Evolutionary conservation across 164 flowering plant genomes (phyloP).

Genomic region (Macadamia tetraphylla): DNA sequence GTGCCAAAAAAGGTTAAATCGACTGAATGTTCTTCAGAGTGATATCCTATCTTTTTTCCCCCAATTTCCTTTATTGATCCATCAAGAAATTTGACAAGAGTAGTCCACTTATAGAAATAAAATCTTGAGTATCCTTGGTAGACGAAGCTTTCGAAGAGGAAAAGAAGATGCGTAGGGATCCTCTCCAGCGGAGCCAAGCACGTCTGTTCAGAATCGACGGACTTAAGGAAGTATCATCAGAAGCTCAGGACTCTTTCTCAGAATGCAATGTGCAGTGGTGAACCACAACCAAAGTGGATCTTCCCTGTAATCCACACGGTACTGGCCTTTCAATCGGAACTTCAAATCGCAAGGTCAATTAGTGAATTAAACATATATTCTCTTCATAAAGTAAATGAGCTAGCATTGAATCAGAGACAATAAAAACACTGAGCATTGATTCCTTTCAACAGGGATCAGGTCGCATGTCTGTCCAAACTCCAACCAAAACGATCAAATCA

Average conservation of each 20-base stretch:
- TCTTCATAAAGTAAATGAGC: neutral
- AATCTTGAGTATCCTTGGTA: neutral
- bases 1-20: neutral
- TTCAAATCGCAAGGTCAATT: conserved; percentile 21
- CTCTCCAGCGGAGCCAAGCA: neutral
- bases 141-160: neutral
- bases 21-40: neutral
- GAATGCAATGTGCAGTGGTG: conserved; percentile 7
- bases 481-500: conserved; percentile 12
- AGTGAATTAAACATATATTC: conserved; percentile 5
- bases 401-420: neutral
- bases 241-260: conserved; percentile 8
- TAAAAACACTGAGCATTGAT: neutral
- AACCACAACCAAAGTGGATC: conserved; percentile 7
- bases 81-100: conserved; percentile 3
- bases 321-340: neutral
- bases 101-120: conserved; percentile 7
- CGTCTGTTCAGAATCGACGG: neutral
- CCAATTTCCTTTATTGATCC: neutral
- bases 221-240: neutral
- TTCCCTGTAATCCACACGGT: conserved; percentile 4
- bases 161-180: conserved; percentile 7
- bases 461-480: neutral
- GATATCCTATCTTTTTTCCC: neutral
- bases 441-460: neutral